phyloP scores from a whole-genome alignment of 108 stramenopile species.

The Bacterosira constricta region DNA sequence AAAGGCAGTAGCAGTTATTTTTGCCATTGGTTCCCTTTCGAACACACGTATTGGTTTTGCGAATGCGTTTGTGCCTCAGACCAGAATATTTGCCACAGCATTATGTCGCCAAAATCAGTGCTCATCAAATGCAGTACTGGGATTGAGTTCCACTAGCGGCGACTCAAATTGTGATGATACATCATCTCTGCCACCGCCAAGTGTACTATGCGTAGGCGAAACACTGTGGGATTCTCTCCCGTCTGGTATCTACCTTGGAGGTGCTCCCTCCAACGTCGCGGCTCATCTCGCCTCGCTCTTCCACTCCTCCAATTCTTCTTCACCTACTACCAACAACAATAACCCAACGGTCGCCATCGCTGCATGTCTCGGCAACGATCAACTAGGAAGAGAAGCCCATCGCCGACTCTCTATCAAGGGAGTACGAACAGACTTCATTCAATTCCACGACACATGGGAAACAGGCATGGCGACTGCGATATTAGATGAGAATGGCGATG shows the following conservation, averaged over 20 bases:
- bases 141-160: no score
- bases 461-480: constrained; percentile 49
- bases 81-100: no score
- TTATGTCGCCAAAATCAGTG: no score
- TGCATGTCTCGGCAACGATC: constrained; percentile 45
- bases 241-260: constrained; percentile 47
- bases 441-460: constrained; percentile 30
- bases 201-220: constrained; percentile 46
- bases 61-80: no score
- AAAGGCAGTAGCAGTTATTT: no score
- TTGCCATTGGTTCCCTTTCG: no score
- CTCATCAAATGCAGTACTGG: no score
- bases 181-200: constrained; percentile 19
- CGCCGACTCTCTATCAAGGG: constrained; percentile 34
- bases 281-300: constrained; percentile 46
- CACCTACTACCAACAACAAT: background rate
- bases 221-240: constrained; percentile 51
- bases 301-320: background rate
- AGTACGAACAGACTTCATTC: constrained; percentile 31
- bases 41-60: no score
- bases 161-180: no score
- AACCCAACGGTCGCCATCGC: constrained; percentile 32
- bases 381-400: constrained; percentile 39
- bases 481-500: constrained; percentile 40
- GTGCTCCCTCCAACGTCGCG: constrained; percentile 53